Conservation (phyloP, 2,329 filamentous ascomycete genomes). For the Fusarium verrucosum region DNA sequence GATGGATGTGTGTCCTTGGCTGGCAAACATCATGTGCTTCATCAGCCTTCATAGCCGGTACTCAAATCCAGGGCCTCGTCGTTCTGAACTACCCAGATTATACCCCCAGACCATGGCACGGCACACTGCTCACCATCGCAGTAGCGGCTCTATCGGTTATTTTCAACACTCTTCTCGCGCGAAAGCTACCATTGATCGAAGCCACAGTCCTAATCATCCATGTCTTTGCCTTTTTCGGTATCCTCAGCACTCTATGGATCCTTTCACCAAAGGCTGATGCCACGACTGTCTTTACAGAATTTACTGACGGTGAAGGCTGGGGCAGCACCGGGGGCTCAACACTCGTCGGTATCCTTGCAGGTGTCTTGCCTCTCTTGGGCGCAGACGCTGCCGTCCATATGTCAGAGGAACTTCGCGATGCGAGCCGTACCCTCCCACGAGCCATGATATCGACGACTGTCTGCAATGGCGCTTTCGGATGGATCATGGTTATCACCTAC, state of each 20-base stretch:
- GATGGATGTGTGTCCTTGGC: constrained; percentile 57
- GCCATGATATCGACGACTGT: constrained; percentile 35
- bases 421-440: constrained; percentile 29
- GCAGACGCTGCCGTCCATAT: constrained; percentile 40
- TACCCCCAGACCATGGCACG: constrained; percentile 30
- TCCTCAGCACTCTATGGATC: constrained; percentile 37
- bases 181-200: constrained; percentile 31
- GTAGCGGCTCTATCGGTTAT: constrained; percentile 29
- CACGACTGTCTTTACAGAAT: constrained; percentile 29
- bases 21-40: constrained; percentile 56
- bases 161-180: constrained; percentile 33
- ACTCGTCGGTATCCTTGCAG: constrained; percentile 36
- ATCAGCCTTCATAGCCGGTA: constrained; percentile 54
- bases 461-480: constrained; percentile 36
- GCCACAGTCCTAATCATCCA: constrained; percentile 31
- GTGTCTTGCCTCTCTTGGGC: constrained; percentile 29
- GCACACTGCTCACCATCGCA: constrained; percentile 25
- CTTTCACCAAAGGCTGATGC: constrained; percentile 33
- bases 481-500: constrained; percentile 39
- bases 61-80: constrained; percentile 56
- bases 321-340: constrained; percentile 28
- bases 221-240: constrained; percentile 38
- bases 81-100: constrained; percentile 45
- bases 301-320: constrained; percentile 37
- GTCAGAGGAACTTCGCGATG: constrained; percentile 36